Base-by-base conservation (phyloP, 805 yeast genomes). In the Candida koratica region DNA sequence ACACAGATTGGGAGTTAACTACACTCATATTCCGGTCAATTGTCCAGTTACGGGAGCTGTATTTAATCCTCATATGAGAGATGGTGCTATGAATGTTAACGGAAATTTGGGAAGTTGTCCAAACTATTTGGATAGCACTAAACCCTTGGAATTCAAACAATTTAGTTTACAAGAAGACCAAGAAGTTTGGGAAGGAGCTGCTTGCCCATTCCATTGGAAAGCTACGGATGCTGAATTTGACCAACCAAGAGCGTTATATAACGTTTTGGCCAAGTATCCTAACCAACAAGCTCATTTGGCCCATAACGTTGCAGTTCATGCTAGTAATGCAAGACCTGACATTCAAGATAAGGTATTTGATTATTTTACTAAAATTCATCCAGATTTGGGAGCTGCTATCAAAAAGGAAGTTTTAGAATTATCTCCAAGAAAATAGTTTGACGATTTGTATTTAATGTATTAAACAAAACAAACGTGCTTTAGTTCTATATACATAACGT, bases 181-280 rank as follows among this genome's bases (percentile, higher is more conserved):
- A 61, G 94, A 84, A 65, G 73, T 77, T 43, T 85, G 93, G 93
- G 64, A 68, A 41, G 94, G 93, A 39, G 77, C 87, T 37, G 93
- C 93, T 28, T 66, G 79, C 43, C 86, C 90, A 46, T 84, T 75
- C 78, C 93, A 87, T 67, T 88, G 96, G 96, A 72, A 75, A 38
- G 76, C 75, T 38, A 64, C 72, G 15, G 82, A 79, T 34, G 38
- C 31, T 6, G 96, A 89, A 64, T 89, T 66, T 58, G 73, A 61
- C 45, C 96, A 89, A 67, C 83, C 96, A 34, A 68, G 81, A 44
- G 79, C 60, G 19, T 73, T 89, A 52, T 90, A 87, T 78, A 69
- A 81, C 39, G 94, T 85, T 20, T 72, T 85, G 56, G 83, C 82
- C 34, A 81, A 65, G 56, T 77, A 79, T 52, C 79, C 84, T 10